These are phyloP conservation scores for Corymbia citriodora DNA, from an alignment of 441 rosid genomes.

Conservation along the genomic window DNA sequence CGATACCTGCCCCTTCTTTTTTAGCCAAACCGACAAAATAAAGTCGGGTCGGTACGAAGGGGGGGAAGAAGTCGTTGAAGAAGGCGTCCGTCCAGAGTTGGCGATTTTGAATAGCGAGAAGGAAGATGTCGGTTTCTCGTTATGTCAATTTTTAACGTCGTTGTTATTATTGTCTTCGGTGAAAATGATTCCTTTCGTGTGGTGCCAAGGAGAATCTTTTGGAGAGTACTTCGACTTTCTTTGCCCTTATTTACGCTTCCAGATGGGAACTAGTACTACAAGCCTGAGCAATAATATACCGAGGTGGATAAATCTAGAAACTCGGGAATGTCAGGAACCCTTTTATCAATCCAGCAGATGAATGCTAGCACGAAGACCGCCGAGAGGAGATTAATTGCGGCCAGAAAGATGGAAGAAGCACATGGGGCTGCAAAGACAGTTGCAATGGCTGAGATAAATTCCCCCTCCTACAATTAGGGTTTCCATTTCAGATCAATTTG, in stretches of 20 bases:
- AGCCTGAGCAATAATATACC: conserved; percentile 30
- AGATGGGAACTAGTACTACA: conserved; percentile 9
- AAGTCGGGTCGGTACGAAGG: background rate
- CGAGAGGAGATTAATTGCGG: conserved; percentile 81
- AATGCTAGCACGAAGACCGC: conserved; percentile 41
- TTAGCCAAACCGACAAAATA: background rate
- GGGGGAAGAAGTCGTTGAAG: background rate
- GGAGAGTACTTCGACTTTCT: background rate
- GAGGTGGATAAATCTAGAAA: conserved; percentile 31
- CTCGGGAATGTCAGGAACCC: conserved; percentile 18
- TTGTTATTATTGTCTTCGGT: background rate
- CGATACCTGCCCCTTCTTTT: no score
- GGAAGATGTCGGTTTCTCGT: background rate
- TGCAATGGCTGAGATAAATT: no score
- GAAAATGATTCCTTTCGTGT: background rate
- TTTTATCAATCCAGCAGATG: conserved; percentile 23
- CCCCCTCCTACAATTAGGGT: no score
- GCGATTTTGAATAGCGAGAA: background rate
- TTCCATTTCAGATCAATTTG: no score
- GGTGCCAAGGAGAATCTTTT: background rate
- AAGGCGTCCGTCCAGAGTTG: no score
- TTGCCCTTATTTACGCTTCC: background rate
- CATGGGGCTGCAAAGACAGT: no score
- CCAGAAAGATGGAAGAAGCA: conserved; percentile 62
- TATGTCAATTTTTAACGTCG: no score